Base-by-base conservation (phyloP, 345 rosid genomes). In the Eucalyptus pauciflora region DNA sequence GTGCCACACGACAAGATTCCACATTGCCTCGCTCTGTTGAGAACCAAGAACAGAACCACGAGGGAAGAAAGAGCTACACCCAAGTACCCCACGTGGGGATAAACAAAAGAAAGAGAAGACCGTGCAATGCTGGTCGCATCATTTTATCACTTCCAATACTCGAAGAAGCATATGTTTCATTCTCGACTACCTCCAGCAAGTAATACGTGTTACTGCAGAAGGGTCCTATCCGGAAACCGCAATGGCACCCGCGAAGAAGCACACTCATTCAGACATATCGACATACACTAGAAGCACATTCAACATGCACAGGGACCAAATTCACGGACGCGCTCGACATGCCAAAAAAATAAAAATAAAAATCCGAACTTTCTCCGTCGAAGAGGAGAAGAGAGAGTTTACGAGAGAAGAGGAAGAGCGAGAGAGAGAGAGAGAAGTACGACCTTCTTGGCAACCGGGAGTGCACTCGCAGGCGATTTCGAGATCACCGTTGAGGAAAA, bases 401-500 rank as follows among this genome's bases (percentile, higher is more conserved):
- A 48, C 69, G 16, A 60, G 69, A 80, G n/a, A 43, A 51, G 85
- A 50, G 64, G 31, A 20, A 11, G 54, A 41, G 64, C 18, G 56
- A 37, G 29, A 83, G 62, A 86, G n/a, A 43, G 85, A 25, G 45
- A 49, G 81, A 86, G 88, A 60, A 89, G 86, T 89, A 90, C 88
- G 94, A 98, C 99, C 99, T 98, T 98, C 99, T 79, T 97, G 91
- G 91, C 99, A 98, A 92, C 99, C 99, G 41, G 98, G 99, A 45
- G 99, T 96, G 96, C 99, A 98, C 93, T 98, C 98, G 89, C 99
- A 98, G 90, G 95, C 92, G 95, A 97, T 97, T 89, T 94, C 98
- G 88, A 98, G 99, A 87, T 97, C 97, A 89, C 99, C 99, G 90
- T 90, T 97, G 86, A 92, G 90, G 93, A 95, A 95, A 98, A 98